Evolutionary conservation across 2,329 filamentous ascomycete species (phyloP).

Genomic region (Trichoderma semiorbis): DNA sequence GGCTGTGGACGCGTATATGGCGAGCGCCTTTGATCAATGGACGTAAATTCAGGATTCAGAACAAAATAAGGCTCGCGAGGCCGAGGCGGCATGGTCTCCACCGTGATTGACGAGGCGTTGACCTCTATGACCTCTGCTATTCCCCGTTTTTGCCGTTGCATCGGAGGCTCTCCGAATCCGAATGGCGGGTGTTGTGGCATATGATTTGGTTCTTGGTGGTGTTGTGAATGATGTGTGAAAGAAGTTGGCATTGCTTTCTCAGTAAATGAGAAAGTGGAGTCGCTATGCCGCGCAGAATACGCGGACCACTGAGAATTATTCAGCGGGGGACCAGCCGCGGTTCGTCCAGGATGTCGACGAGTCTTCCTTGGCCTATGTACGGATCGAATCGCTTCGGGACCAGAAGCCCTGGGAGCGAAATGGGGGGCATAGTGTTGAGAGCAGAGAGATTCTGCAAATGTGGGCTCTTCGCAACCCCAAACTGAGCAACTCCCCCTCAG

Average conservation of each 20-base stretch:
- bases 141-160: neutral
- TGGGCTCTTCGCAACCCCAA: conserved; percentile 5
- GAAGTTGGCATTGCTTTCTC: neutral
- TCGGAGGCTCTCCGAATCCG: neutral
- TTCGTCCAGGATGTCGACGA: neutral
- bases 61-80: conserved; percentile 6
- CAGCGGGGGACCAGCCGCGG: neutral
- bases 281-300: neutral
- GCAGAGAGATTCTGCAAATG: conserved; percentile 1
- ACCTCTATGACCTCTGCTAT: neutral
- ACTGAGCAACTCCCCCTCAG: conserved; percentile 1
- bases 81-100: neutral
- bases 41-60: neutral
- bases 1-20: neutral
- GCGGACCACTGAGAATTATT: neutral
- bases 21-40: neutral
- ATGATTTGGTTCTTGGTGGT: neutral
- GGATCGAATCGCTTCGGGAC: neutral
- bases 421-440: neutral
- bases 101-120: neutral
- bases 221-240: neutral
- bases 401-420: neutral
- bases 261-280: neutral
- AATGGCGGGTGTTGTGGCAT: neutral
- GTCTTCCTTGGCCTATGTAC: conserved; percentile 19